Base-by-base conservation (phyloP, 179 eudicot species). In the Heliamphora pulchella region DNA sequence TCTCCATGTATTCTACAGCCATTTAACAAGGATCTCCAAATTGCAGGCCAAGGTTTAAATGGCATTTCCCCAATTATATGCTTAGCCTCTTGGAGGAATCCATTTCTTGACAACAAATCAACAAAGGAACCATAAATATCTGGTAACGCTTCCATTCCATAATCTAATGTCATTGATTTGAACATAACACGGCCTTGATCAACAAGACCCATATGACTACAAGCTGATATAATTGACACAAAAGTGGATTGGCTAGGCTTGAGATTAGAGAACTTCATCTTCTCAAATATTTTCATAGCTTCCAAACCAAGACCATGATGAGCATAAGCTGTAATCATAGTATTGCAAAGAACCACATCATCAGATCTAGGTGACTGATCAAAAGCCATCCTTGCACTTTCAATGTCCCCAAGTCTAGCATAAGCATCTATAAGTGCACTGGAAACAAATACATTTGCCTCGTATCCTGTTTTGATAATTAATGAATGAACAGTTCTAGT, bases 1-100 rank as follows among this genome's bases (percentile, higher is more conserved):
- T 83, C 54, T 55, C 83, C 83, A n/a, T 83, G 80, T 70, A 83
- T 81, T 66, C 80, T 80, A 51, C 86, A 84, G 46, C 83, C 86
- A 31, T 78, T 81, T 43, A 84, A 83, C 39, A 80, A 84, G 62
- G 86, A 81, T 81, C 86, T 80, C 79, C 75, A 84, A 48, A 84
- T 78, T 58, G 86, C 83, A 3, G 86, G 83, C 86, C 86, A 84
- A 71, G 86, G 81, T 65, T 76, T 50, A 81, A 77, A 81, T 5
- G 81, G 86, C 83, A 84, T 84, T 31, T 8, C 61, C 79, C 71
- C 79, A n/a, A 84, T 81, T 13, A 81, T 44, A 5, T 50, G 9
- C 39, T 47, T 77, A 8, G 83, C 86, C 22, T 80, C 83, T 72
- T 78, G 69, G 59, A 84, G 74, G 53, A 64, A 69, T 48, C 86